These are phyloP conservation scores for Allium cepa DNA, from an alignment of 106 monocot species.

Conservation along the genomic window DNA sequence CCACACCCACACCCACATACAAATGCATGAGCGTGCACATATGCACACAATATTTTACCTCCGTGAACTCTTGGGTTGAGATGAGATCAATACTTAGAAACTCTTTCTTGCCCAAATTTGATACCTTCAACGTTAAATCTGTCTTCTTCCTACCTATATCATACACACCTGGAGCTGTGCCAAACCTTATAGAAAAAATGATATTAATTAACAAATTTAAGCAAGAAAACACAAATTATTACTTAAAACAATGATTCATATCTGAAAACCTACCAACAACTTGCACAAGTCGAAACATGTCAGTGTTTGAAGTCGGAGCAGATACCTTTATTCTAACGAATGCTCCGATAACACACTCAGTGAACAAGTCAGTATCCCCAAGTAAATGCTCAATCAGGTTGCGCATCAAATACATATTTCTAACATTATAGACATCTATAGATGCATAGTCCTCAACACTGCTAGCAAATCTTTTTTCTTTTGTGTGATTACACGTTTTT, in stretches of 20 bases:
- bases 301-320: slow-evolving; percentile 56
- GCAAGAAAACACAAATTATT: background rate
- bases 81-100: slow-evolving; percentile 77
- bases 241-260: background rate
- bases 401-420: slow-evolving; percentile 61
- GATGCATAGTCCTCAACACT: slow-evolving; percentile 77
- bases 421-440: slow-evolving; percentile 84
- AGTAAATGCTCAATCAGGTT: slow-evolving; percentile 85
- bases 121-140: slow-evolving; percentile 75
- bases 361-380: slow-evolving; percentile 54
- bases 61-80: slow-evolving; percentile 97
- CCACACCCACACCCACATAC: too few relatives aligned
- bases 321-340: slow-evolving; percentile 95
- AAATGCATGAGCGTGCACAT: too few relatives aligned
- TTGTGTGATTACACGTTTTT: slow-evolving; percentile 38
- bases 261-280: slow-evolving; percentile 53
- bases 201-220: background rate
- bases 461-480: slow-evolving; percentile 32
- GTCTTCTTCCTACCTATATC: slow-evolving; percentile 73
- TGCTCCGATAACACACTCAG: slow-evolving; percentile 69
- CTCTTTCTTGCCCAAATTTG: slow-evolving; percentile 87
- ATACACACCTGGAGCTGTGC: too few relatives aligned
- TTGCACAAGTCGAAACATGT: slow-evolving; percentile 84
- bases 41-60: slow-evolving; percentile 26
- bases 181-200: slow-evolving; percentile 36